A percentile compares a stretch with the other conserved stretches of the same genome.
Conservation (phyloP, 305 asterid species). For the Solanum hybrid region DNA sequence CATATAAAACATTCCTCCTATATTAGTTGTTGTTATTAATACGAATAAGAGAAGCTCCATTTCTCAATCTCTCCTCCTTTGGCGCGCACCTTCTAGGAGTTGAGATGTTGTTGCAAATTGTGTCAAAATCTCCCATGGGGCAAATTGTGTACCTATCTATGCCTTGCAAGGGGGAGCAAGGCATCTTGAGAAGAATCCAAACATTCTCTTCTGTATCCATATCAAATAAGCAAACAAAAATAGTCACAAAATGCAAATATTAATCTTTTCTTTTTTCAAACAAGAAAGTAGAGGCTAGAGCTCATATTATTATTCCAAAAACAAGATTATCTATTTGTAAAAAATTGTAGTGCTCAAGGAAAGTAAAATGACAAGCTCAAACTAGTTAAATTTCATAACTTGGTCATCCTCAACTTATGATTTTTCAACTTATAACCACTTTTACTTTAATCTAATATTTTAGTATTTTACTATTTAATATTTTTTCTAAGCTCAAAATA, state of each 20-base stretch:
- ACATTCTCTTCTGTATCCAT: constrained; percentile 54
- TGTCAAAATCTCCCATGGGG: not conserved
- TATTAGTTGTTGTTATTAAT: not conserved
- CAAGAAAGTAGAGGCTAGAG: not conserved
- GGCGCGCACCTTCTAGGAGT: not conserved
- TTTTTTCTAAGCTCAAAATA: not conserved
- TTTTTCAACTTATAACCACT: not conserved
- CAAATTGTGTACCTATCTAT: constrained; percentile 11
- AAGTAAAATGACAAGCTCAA: not conserved
- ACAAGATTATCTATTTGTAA: not conserved
- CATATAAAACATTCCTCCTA: not conserved
- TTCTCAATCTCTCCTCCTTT: not conserved
- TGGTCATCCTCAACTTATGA: not conserved
- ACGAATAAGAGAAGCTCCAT: not conserved
- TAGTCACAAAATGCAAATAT: not conserved
- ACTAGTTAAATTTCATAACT: not conserved
- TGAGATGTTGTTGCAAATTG: not conserved
- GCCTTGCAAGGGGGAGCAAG: constrained; percentile 68
- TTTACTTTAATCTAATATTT: not conserved
- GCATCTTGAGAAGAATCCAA: constrained; percentile 84
- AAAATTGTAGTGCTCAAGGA: not conserved
- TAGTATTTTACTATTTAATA: not conserved
- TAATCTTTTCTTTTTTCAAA: not conserved
- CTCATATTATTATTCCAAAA: not conserved
- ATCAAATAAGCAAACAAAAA: not conserved